Evolutionary conservation across 2,329 filamentous ascomycete species (phyloP).

Genomic region (Chaetomium olivaceum): DNA sequence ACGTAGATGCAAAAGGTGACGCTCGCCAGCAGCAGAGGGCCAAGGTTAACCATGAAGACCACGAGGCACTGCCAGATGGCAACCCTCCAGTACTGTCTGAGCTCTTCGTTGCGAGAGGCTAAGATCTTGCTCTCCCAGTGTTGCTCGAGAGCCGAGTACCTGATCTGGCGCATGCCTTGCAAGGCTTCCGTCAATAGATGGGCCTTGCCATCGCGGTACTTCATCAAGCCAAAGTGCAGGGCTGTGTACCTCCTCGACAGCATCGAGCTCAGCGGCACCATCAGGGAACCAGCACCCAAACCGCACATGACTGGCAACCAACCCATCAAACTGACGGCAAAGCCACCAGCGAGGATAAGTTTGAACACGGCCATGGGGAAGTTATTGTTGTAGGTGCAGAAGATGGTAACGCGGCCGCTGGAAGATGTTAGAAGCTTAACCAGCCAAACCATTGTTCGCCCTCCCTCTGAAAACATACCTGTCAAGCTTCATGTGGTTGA

Average conservation of each 20-base stretch:
- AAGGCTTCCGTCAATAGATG: conserved; percentile 41
- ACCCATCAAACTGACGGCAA: conserved; percentile 37
- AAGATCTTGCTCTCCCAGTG: conserved; percentile 41
- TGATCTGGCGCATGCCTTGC: conserved; percentile 43
- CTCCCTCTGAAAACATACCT: conserved; percentile 30
- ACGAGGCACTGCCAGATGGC: conserved; percentile 37
- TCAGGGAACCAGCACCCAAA: conserved; percentile 33
- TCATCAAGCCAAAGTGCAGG: conserved; percentile 41
- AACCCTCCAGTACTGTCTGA: conserved; percentile 39
- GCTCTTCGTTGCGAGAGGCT: conserved; percentile 39
- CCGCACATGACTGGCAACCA: conserved; percentile 39
- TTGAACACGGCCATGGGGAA: conserved; percentile 41
- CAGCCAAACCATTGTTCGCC: no score
- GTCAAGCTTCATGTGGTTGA: conserved; percentile 43
- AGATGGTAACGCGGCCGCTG: conserved; percentile 37
- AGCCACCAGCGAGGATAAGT: conserved; percentile 37
- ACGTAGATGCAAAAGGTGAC: conserved; percentile 39
- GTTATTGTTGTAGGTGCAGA: conserved; percentile 39
- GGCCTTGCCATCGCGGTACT: conserved; percentile 40
- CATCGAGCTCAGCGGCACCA: conserved; percentile 36
- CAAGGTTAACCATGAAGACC: conserved; percentile 37
- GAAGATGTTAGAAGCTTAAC: conserved; percentile 14
- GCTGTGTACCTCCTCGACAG: conserved; percentile 37
- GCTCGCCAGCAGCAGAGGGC: conserved; percentile 39
- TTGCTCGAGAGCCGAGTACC: conserved; percentile 41